Conservation (phyloP, 179 eudicot species). For the Vitellaria paradoxa region DNA sequence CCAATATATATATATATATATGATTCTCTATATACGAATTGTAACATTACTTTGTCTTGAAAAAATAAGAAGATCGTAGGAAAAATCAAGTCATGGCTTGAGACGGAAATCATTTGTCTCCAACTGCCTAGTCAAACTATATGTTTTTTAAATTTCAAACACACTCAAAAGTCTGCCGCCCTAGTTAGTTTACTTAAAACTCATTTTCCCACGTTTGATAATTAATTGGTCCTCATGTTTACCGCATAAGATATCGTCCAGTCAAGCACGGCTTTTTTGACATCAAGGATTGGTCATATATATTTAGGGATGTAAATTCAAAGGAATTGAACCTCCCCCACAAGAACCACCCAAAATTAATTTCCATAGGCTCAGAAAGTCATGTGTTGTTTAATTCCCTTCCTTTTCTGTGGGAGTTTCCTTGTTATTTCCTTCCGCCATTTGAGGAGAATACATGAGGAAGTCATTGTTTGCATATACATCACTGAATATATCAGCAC, state of each 20-base stretch:
- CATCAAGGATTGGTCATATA: constrained; percentile 11
- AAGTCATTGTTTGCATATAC: too few relatives aligned
- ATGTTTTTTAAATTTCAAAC: too few relatives aligned
- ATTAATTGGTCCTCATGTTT: too few relatives aligned
- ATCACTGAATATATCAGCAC: too few relatives aligned
- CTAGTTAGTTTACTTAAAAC: constrained; percentile 2
- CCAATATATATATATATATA: too few relatives aligned
- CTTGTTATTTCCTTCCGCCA: constrained; percentile 5
- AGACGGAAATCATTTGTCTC: too few relatives aligned
- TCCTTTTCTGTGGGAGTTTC: constrained; percentile 10
- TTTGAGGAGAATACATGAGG: background rate
- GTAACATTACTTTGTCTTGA: too few relatives aligned
- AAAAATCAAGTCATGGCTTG: background rate
- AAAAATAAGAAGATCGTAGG: background rate
- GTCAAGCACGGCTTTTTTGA: constrained; percentile 29
- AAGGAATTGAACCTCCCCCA: constrained; percentile 10
- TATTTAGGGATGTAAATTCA: background rate
- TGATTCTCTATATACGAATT: too few relatives aligned
- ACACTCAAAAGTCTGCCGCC: constrained; percentile 20
- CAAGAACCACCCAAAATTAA: constrained; percentile 2
- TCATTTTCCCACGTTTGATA: constrained; percentile 18
- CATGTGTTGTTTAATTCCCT: background rate
- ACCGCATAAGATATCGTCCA: constrained; percentile 8
- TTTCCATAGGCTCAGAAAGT: constrained; percentile 4
- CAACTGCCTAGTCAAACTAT: background rate